Evolutionary conservation across 495 filamentous ascomycete genomes (phyloP), one percentile per base, ranked within the genome.

Genomic region (Mycothermus thermophilus): DNA sequence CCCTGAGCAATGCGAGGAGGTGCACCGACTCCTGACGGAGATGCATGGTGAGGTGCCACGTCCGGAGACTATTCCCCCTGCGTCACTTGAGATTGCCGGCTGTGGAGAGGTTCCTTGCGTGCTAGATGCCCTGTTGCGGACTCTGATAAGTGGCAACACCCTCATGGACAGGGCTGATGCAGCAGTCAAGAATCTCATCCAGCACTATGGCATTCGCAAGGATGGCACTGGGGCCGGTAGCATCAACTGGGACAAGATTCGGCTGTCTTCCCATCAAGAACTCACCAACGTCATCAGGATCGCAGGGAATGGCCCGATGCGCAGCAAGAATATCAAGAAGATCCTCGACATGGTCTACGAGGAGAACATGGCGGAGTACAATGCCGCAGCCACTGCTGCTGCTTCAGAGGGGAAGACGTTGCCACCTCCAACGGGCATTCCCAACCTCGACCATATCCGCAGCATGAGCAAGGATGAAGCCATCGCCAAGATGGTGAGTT

Each of bases 21-120:
- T 94, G n/a, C 70, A 75, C 38, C 50, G 61, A 1, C 62, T 93
- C 1, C 64, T 97, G 0, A 65, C 73, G 1, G 59, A 62, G 10
- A 46, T 74, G 3, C 83, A 95, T 47, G 80, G 78, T 1, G 59
- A 74, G 26, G 66, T 80, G 3, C 59, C 60, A 19, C 63, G 67
- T 7, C 88, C 90, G 1, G 58, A 72, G 11, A 72, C 59, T 1
- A 75, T 90, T 11, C 83, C 84, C 0, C 57, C 67, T 6, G 82
- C 90, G 1, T 84, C 82, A n/a, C 57, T 83, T 2, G 77, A 78
- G 3, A 70, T 85, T 10, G 74, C 86, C 12, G 88, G 87, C 2
- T 97, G 90, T 45, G 90, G 90, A 10, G 87, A 97, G 54, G 90
- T 95, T 0, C 88, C 88, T 0, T 88, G 77, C 13, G 75, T 95